Conservation (phyloP, 768 basidiomycete genomes). For the Mycena floridula region DNA sequence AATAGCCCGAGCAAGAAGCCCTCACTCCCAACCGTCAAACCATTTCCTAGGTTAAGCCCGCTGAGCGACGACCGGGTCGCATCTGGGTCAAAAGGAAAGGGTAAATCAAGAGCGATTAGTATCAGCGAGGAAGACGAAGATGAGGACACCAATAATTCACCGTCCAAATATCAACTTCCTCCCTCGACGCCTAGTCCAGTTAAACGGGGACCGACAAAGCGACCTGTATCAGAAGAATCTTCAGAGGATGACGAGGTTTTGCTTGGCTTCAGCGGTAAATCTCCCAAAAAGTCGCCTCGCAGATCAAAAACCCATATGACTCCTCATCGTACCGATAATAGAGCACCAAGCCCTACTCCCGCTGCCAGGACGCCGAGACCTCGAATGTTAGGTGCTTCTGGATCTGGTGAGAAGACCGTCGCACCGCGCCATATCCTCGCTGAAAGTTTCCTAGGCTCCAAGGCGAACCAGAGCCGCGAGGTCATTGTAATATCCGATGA, state of each 20-base stretch:
- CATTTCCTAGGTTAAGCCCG: too few species aligned
- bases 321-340: too few species aligned
- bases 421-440: neutral
- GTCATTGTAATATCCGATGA: neutral
- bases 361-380: neutral
- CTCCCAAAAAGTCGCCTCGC: neutral
- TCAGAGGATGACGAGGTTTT: neutral
- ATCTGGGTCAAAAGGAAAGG: too few species aligned
- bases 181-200: neutral
- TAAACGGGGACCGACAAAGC: neutral
- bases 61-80: too few species aligned
- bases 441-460: neutral
- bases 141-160: too few species aligned
- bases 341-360: neutral
- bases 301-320: too few species aligned
- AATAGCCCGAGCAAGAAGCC: too few species aligned
- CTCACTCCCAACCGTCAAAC: too few species aligned
- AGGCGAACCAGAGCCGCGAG: neutral
- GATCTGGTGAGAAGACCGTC: neutral
- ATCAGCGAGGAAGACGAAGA: too few species aligned
- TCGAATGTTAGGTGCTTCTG: too few species aligned
- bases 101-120: too few species aligned
- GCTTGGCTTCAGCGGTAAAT: neutral
- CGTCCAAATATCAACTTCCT: neutral
- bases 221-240: neutral